Evolutionary conservation across 331 rosid genomes (phyloP), one percentile per base, ranked within the genome.

Genomic region (Rhamnella rubrinervis): DNA sequence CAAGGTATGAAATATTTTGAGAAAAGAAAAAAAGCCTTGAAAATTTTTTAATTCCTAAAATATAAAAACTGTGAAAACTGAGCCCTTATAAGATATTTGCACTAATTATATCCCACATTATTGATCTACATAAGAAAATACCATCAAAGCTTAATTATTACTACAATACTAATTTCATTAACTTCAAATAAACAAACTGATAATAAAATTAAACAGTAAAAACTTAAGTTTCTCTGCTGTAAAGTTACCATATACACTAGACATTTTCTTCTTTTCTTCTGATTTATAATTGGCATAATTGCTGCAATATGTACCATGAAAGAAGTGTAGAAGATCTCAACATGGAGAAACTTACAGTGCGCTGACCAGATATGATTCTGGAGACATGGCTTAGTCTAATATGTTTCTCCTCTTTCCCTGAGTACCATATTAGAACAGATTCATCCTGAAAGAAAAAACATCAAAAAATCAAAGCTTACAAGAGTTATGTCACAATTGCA

Each of bases 371-470:
- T 64, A 81, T 63, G 46, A 81, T 81, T 73, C 77, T 55, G 14
- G 68, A 81, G 31, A 81, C 70, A 26, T 77, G 77, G 50, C 71
- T 77, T 61, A 81, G 66, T 66, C 73, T 77, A 66, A 81, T 57
- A 39, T 58, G 70, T 61, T 81, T 81, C 70, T 76, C 85, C 55
- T 69, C 75, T 64, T 81, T 81, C 65, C 85, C 76, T 7, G 82
- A 76, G 77, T 72, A 77, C 85, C 85, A 81, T 55, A 77, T 66
- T 21, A 81, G 64, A 56, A 67, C 65, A 17, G 78, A 46, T 74
- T 77, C 85, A 74, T 81, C 85, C 85, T 81, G 92, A 81, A 84
- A 76, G 84, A 74, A 14, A 73, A 74, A 35, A 71, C 23, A 39
- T 40, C 14, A 44, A 83, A 83, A 75, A 77, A 83, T 75, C 73